A percentile compares a stretch with the other conserved stretches of the same genome.
Conservation (phyloP, 176 grass and related monocot species). For the Panicum miliaceum region DNA sequence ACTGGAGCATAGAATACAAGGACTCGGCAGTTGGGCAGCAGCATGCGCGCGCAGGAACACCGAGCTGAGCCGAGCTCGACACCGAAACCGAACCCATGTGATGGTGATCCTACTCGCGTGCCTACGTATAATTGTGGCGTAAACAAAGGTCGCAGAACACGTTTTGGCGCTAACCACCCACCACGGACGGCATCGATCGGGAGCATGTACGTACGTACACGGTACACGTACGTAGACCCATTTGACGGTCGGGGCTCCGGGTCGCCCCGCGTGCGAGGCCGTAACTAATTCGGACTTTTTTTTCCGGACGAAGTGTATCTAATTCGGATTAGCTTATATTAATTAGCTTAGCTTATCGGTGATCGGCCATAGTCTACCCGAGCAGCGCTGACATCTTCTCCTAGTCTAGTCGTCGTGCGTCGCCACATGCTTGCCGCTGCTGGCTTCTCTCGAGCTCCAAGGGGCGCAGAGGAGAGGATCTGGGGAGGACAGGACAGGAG, state of each 20-base stretch:
- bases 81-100: slow-evolving; percentile 10
- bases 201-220: not conserved
- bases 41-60: not conserved
- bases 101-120: not conserved
- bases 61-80: not conserved
- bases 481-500: no score
- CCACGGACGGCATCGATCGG: not conserved
- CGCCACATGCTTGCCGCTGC: not conserved
- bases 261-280: not conserved
- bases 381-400: not conserved
- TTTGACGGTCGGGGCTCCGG: not conserved
- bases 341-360: not conserved
- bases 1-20: not conserved
- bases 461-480: not conserved
- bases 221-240: not conserved
- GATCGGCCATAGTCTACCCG: no score
- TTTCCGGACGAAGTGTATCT: not conserved
- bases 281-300: no score
- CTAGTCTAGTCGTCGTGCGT: not conserved
- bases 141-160: not conserved
- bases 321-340: not conserved
- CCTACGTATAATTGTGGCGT: not conserved
- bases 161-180: not conserved
- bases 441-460: not conserved
- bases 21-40: not conserved